Conservation (phyloP, 2,329 filamentous ascomycete species). For the Reticulascus tulasneorum region DNA sequence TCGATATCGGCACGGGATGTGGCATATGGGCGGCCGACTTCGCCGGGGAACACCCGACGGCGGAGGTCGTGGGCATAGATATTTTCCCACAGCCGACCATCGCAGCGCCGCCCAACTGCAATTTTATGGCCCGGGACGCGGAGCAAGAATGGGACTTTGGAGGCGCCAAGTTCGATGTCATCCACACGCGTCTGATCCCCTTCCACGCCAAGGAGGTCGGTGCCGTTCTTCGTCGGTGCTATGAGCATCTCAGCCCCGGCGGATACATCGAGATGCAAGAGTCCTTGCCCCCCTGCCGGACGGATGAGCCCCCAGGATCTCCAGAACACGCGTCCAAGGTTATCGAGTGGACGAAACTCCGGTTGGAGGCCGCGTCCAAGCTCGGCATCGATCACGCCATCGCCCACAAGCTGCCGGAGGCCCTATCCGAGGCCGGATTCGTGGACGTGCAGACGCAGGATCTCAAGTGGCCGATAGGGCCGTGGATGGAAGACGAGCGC, state of each 20-base stretch:
- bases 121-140: too few relatives aligned
- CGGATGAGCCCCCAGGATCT: too few relatives aligned
- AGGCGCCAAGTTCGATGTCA: too few relatives aligned
- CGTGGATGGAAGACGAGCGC: constrained; percentile 25
- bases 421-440: constrained; percentile 17
- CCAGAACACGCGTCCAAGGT: too few relatives aligned
- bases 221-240: too few relatives aligned
- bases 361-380: constrained; percentile 1
- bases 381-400: constrained; percentile 1
- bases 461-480: constrained; percentile 24
- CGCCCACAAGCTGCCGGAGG: neutral
- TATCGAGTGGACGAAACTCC: neutral
- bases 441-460: constrained; percentile 22
- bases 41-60: constrained; percentile 7
- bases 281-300: too few relatives aligned
- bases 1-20: constrained; percentile 19
- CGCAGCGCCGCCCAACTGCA: too few relatives aligned
- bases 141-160: too few relatives aligned
- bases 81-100: too few relatives aligned
- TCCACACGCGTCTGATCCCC: too few relatives aligned
- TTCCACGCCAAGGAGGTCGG: too few relatives aligned
- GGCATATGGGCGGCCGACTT: constrained; percentile 21
- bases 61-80: too few relatives aligned
- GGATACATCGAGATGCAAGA: constrained; percentile 11
- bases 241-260: constrained; percentile 5